These are phyloP conservation scores for Guadua angustifolia DNA, from an alignment of 176 grass and related monocot species.

Conservation along the genomic window DNA sequence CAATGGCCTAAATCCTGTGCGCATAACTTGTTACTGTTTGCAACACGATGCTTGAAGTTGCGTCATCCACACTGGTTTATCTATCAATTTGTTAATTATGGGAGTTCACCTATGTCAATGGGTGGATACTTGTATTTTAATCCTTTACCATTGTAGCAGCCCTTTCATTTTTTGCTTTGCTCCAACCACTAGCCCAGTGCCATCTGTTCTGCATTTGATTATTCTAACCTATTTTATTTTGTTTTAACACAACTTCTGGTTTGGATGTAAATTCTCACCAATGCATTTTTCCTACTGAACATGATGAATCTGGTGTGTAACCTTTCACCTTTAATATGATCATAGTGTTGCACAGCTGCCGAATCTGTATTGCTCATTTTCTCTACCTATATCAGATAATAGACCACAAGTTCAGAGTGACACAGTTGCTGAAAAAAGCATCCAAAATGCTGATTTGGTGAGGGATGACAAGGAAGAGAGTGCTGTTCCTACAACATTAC, in stretches of 20 bases:
- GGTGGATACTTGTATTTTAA: not conserved
- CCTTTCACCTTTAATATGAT: slow-evolving; percentile 5
- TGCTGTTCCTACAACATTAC: not conserved
- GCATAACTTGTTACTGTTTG: not conserved
- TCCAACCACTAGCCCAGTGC: not conserved
- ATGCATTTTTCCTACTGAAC: not conserved
- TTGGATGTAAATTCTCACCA: slow-evolving; percentile 5
- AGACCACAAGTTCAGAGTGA: not conserved
- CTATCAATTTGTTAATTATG: slow-evolving; percentile 13
- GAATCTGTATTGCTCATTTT: not conserved
- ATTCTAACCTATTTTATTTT: slow-evolving; percentile 4
- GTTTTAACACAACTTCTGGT: not conserved
- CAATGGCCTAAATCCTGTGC: not conserved
- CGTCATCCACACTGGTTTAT: not conserved
- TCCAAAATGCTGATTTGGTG: not conserved
- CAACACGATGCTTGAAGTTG: not conserved
- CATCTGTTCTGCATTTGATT: not conserved
- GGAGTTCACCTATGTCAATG: not conserved
- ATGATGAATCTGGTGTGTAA: not conserved
- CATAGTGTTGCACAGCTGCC: slow-evolving; percentile 20
- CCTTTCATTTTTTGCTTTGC: not conserved
- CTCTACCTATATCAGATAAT: not conserved
- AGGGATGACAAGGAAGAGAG: not conserved
- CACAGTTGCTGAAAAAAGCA: slow-evolving; percentile 9
- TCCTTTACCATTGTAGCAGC: not conserved